Percentiles rank a stretch among this genome's conserved stretches.
phyloP scores from a whole-genome alignment of 31 red algal genomes.

The Porphyra umbilicalis region DNA sequence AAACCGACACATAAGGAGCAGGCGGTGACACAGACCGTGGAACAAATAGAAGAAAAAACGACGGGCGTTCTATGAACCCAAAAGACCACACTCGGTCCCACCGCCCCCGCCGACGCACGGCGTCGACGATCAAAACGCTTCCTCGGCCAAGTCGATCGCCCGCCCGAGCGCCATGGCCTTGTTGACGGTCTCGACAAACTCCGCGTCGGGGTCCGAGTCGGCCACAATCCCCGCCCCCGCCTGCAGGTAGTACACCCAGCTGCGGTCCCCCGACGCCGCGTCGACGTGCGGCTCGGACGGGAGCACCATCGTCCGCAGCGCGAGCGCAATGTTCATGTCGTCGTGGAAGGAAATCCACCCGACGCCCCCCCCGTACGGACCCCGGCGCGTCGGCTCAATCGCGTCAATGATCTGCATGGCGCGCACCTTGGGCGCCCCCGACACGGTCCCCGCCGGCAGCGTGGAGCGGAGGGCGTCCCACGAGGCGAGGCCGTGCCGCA shows the following conservation, averaged over 20 bases:
- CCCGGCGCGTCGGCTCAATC: constrained; percentile 84
- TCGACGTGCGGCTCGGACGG: constrained; percentile 16
- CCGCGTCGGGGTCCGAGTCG: constrained; percentile 78
- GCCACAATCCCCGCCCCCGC: constrained; percentile 94
- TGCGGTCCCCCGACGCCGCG: constrained; percentile 10
- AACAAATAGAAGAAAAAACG: too few relatives aligned
- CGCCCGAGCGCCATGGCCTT: constrained; percentile 83
- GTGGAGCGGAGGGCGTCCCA: constrained; percentile 92
- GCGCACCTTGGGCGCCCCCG: constrained; percentile 94
- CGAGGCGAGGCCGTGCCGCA: constrained; percentile 59
- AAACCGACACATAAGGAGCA: too few relatives aligned
- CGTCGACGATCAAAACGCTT: constrained; percentile 61
- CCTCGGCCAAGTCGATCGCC: constrained; percentile 87
- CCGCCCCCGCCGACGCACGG: too few relatives aligned
- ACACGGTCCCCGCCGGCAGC: constrained; percentile 93
- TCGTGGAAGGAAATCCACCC: constrained; percentile 92
- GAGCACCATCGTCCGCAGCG: constrained; percentile 90
- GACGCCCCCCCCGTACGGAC: constrained; percentile 97
- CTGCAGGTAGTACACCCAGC: constrained; percentile 84
- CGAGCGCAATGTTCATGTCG: constrained; percentile 93
- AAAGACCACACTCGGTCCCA: too few relatives aligned
- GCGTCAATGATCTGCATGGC: constrained; percentile 99
- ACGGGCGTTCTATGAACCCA: too few relatives aligned
- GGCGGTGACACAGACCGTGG: too few relatives aligned
- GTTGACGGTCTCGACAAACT: constrained; percentile 93